Evolutionary conservation across 345 rosid species (phyloP), one percentile per base, ranked within the genome.

Genomic region (Xanthoceras sorbifolium): DNA sequence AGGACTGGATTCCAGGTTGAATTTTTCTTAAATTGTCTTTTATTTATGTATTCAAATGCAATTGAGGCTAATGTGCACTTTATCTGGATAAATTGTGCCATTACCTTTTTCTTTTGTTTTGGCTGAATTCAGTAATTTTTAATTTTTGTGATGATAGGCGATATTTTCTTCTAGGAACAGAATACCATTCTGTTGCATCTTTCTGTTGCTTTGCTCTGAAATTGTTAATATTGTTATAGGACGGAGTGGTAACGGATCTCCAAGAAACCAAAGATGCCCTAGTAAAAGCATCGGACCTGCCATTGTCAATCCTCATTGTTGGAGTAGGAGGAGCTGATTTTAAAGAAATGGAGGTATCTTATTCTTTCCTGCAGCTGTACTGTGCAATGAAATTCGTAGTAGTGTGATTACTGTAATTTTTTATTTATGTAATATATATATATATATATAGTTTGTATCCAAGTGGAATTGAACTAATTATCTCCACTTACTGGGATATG

Each of bases 291-390:
- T 95, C 98, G 8, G 92, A 91, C 85, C 89, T 95, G 17, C 99
- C 99, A 1, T 73, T 95, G 69, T 95, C 98, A 46, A 93, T 95
- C 81, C 91, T 95, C 60, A 91, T 95, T 54, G 94, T 95, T 71
- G 98, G 99, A 69, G 99, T 95, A 12, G 99, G 99, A 79, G 99
- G 99, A 85, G 99, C 99, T 18, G 99, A 95, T 83, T 95, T 89
- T 73, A 95, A 91, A 86, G 98, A 95, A 86, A 95, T 95, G 99
- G 98, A 95, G 99, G 98, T 93, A 84, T 18, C 60, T 48, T 25
- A 4, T 5, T 20, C 12, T 54, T 54, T 52, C 28, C 34, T 64
- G 15, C 20, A 65, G 40, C 55, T 32, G 2, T 54, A 46, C 64
- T 34, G 7, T 5, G 36, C 34, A 23, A 14, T 3, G 65, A 50